Evolutionary conservation across 345 rosid species (phyloP), one percentile per base, ranked within the genome.

Genomic region (Salix exigua): DNA sequence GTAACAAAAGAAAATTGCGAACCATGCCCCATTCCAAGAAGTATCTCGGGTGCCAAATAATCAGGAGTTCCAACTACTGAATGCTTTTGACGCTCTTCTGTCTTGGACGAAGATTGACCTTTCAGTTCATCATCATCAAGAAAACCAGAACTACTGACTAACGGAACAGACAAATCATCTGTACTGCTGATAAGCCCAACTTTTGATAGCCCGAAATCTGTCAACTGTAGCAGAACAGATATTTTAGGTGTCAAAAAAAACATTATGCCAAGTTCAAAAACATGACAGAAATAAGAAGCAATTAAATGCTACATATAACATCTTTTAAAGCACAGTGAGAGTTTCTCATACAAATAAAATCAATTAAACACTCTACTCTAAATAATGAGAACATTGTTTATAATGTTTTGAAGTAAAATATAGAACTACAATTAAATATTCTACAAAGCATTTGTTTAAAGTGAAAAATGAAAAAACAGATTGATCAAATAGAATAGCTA

Each of bases 1-100:
- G 31, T 44, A 50, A 72, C 23, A 71, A 42, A 42, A 70, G 75
- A 60, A 18, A 51, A 51, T 66, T 75, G 76, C 90, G 65, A 79
- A 96, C 99, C 97, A 77, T 93, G 98, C 79, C 95, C 99, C 91
- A 87, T 92, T 83, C 99, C 99, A 72, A 96, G 97, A 86, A 96
- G 99, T 79, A 96, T 93, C 84, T 96, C 99, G 31, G 99, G 99
- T 68, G 99, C 99, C 82, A 96, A 85, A 88, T 96, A 96, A 86
- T 96, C 99, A 25, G 98, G 99, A 40, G 99, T 93, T 65, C 98
- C 99, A 80, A 88, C 90, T 37, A 91, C 97, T 11, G 91, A 82
- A 83, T 90, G 92, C 82, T 91, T 92, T 82, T 84, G 89, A 61
- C 91, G 91, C 61, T 87, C 84, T 77, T 89, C 94, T 89, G 82